Base-by-base conservation (phyloP, 2,329 filamentous ascomycete species). In the Tympanopsis confertula region DNA sequence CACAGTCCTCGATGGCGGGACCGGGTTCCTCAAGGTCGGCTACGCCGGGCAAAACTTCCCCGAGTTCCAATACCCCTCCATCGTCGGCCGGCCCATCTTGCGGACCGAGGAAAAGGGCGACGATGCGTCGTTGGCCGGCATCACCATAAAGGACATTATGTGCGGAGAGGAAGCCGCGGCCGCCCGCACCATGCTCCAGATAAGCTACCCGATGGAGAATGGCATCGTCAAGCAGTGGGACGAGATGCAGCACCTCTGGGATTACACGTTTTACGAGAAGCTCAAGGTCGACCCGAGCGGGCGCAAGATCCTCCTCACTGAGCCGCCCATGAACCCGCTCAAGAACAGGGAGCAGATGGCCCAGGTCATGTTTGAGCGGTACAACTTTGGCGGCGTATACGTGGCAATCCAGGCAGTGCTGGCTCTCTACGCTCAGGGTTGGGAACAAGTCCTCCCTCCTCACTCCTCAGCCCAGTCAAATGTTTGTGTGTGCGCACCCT, bases 191-290 rank as follows among this genome's bases (percentile, higher is more conserved):
- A 94, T 95, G 87, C 78, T 98, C 43, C 91, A 98, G 63, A 93
- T 98, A 56, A 94, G 82, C 62, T 98, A 98, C 60, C 91, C 91
- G 50, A 98, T 98, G 91, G 91, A 98, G 63, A 98, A 98, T 60
- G 91, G 91, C 53, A 96, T 98, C 53, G 87, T 98, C 49, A 96
- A 95, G 75, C 88, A 87, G 57, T 98, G 91, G 91, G 91, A 96
- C 51, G 91, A 98, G 61, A 96, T 98, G 91, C 86, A 94, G 68
- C 89, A 96, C 57, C 79, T 98, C 40, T 98, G 91, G 91, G 89
- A 98, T 66, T 96, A 93, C 61, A 98, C 91, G 18, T 98, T 98
- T 62, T 82, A 76, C 62, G 89, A 98, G 61, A 96, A 96, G 76
- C 85, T 98, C 76, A 78, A 87, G 61, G 70, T 98, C 49, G 85